Evolutionary conservation across 768 basidiomycete genomes (phyloP), one percentile per base, ranked within the genome.

Genomic region (Xerocomus potaroensis): DNA sequence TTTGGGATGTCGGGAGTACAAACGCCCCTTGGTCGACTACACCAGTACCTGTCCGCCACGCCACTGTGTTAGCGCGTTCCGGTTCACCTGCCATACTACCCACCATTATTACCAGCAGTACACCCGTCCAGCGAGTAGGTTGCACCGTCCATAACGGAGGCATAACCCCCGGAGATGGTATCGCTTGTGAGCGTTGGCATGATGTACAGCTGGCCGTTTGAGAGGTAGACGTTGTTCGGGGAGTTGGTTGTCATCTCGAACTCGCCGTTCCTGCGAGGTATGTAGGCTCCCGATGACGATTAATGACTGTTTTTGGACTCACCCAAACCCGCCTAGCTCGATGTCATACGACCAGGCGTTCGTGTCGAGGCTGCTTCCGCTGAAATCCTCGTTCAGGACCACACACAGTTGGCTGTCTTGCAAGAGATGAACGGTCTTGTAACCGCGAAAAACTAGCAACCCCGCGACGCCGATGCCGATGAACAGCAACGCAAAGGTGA

Each of bases 181-280:
- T 80, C 78, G 32, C 72, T 69, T 6, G 80, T 81, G 49, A 82
- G 71, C 8, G 81, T 82, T 9, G 81, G 68, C 58, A 78, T 72
- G 62, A 83, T 77, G 69, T 78, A 81, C 27, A 83, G 70, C 45
- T 74, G 62, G 8, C 73, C 72, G 60, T 78, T 70, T 33, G 71
- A 59, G 37, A 77, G 62, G 66, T 71, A 77, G 4, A 71, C 58
- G 57, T 76, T 76, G 41, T 65, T 57, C 9, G 49, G 31, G 6
- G 56, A 56, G 15, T 59, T 55, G 6, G 78, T 79, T 23, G 77
- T 73, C 75, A 78, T 78, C 59, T 80, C 71, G 57, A 81, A 81
- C 59, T 78, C 74, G 57, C 74, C 74, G 57, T 77, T 76, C 29
- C 63, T 64, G n/a, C 5, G 33, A 35, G 45, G 47, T 12, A 44